Evolutionary conservation across 768 basidiomycete genomes (phyloP), one percentile per base, ranked within the genome.

Genomic region (Phaffia tasmanica): DNA sequence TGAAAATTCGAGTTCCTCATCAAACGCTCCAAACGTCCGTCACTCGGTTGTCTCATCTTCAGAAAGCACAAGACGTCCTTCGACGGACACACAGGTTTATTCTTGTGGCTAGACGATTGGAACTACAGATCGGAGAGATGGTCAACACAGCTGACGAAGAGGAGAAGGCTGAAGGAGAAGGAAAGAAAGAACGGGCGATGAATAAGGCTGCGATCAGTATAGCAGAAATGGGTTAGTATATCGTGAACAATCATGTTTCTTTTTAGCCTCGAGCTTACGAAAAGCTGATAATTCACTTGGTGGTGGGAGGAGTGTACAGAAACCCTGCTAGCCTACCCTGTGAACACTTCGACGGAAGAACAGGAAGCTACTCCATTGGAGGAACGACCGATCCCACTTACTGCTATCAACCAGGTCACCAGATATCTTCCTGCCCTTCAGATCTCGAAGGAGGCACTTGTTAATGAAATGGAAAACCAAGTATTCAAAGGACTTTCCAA

Each of bases 191-290:
- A 73, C 81, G 94, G 11, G 83, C 83, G 19, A 85, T 97, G 72
- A 87, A 91, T 1, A 93, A 93, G 76, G 93, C 94, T 1, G 94
- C 93, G n/a, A 78, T 97, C 72, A 92, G 85, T 49, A 85, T 98
- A 11, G 89, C 93, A 0, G 94, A 99, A 75, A 79, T 98, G 53
- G 81, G 91, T 89, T 69, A 71, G 86, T 68, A 21, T 21, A 6
- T 14, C 18, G 35, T 3, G 47, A 21, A 11, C 3, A 8, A 9
- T 3, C 7, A 56, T 48, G 23, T 29, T 29, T 27, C 35, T 70
- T 69, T 70, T 46, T 67, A 42, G 11, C 11, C 35, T 4, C 4
- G 11, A 42, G 35, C 35, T 11, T 5, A 42, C 35, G 35, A 42
- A 5, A 42, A 42, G 11, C 35, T 42, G 35, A 42, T 42, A 4